Evolutionary conservation across 2,329 filamentous ascomycete genomes (phyloP).

Genomic region (Ascochyta lentis): DNA sequence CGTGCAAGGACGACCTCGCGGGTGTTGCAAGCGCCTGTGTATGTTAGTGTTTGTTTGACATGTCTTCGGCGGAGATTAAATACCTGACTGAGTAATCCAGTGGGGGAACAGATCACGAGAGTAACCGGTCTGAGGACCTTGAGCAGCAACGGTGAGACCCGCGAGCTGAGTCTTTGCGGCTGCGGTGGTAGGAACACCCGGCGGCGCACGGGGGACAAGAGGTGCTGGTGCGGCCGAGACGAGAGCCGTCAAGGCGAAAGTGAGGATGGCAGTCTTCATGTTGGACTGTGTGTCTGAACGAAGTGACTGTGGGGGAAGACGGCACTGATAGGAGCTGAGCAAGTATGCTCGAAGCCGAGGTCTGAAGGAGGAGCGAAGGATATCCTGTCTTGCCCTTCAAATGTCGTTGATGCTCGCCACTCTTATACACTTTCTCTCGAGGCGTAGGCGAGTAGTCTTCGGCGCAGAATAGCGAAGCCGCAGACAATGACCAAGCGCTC

Average conservation of each 20-base stretch:
- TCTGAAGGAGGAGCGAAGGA: not conserved
- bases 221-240: slow-evolving; percentile 41
- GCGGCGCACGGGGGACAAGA: slow-evolving; percentile 53
- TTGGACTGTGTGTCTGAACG: slow-evolving; percentile 1
- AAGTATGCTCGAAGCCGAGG: not conserved
- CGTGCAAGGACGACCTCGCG: slow-evolving; percentile 75
- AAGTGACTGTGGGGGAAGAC: not conserved
- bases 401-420: slow-evolving; percentile 15
- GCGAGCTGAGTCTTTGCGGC: slow-evolving; percentile 65
- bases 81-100: slow-evolving; percentile 66
- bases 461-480: slow-evolving; percentile 8
- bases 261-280: slow-evolving; percentile 42
- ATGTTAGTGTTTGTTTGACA: not conserved
- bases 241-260: slow-evolving; percentile 32
- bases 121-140: slow-evolving; percentile 65
- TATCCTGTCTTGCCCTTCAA: slow-evolving; percentile 1
- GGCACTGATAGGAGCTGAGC: not conserved
- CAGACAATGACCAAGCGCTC: slow-evolving; percentile 11
- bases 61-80: not conserved
- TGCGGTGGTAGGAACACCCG: slow-evolving; percentile 67
- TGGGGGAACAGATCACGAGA: slow-evolving; percentile 72
- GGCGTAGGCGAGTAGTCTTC: not conserved
- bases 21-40: slow-evolving; percentile 67
- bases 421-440: slow-evolving; percentile 25
- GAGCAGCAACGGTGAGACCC: slow-evolving; percentile 63